Evolutionary conservation across 352 stramenopile genomes (phyloP).

Genomic region (Phytopythium chamaehyphon): DNA sequence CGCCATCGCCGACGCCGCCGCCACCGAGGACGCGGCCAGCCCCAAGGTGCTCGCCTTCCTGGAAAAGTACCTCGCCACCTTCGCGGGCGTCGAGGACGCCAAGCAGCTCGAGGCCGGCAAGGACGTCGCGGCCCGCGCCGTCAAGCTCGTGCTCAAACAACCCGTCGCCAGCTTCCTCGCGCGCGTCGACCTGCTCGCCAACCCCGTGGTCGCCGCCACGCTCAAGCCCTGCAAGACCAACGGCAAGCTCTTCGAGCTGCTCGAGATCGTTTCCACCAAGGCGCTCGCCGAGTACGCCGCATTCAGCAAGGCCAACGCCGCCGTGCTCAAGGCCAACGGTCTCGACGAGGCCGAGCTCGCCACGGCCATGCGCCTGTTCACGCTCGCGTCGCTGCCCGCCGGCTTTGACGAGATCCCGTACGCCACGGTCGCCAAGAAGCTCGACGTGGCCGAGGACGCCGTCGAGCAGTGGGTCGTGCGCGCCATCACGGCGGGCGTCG

Average conservation of each 20-base stretch:
- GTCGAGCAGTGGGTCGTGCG: conserved; percentile 95
- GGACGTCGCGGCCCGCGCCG: conserved; percentile 73
- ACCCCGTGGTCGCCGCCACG: conserved; percentile 68
- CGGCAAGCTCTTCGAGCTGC: conserved; percentile 73
- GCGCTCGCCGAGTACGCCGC: conserved; percentile 88
- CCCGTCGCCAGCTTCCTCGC: conserved; percentile 88
- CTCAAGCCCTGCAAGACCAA: conserved; percentile 48
- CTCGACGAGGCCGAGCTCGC: conserved; percentile 57
- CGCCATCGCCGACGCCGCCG: conserved; percentile 64
- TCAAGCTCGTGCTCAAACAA: conserved; percentile 85
- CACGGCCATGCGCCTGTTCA: conserved; percentile 91
- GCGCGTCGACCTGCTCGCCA: conserved; percentile 83
- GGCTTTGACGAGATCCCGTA: conserved; percentile 92
- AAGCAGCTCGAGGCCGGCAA: conserved; percentile 62
- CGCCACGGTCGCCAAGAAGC: conserved; percentile 70
- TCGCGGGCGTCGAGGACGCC: conserved; percentile 34
- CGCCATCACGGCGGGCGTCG: conserved; percentile 88
- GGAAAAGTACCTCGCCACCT: conserved; percentile 72
- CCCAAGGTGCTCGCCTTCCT: conserved; percentile 64
- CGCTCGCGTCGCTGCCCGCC: conserved; percentile 87
- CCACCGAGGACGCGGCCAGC: conserved; percentile 33
- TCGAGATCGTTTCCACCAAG: conserved; percentile 92
- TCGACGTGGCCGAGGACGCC: conserved; percentile 81
- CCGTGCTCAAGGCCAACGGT: conserved; percentile 60
- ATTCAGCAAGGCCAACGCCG: conserved; percentile 71